Evolutionary conservation across 176 grass and related monocot genomes (phyloP).

Genomic region (Thinopyrum elongatum): DNA sequence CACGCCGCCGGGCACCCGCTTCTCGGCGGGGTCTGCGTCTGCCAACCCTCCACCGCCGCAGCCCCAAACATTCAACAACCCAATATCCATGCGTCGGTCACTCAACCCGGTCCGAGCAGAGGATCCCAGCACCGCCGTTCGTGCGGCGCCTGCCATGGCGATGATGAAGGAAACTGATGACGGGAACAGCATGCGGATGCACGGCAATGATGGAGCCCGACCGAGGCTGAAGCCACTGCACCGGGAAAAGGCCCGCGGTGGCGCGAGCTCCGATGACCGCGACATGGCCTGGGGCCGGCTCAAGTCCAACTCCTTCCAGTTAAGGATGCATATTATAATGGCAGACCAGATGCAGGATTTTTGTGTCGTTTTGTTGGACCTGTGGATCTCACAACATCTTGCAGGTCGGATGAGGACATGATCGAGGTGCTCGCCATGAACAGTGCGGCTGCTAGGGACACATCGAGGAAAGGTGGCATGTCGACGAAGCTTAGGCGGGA

Average conservation of each 20-base stretch:
- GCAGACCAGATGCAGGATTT: background rate
- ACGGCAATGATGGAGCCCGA: constrained; percentile 20
- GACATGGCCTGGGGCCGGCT: constrained; percentile 83
- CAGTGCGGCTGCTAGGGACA: constrained; percentile 14
- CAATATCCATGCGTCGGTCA: constrained; percentile 23
- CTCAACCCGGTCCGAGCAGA: constrained; percentile 17
- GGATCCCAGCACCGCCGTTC: background rate
- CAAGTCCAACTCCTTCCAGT: constrained; percentile 95
- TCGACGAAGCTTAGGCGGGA: constrained; percentile 50
- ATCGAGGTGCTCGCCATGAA: constrained; percentile 87
- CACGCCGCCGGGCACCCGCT: constrained; percentile 68
- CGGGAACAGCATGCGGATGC: constrained; percentile 7
- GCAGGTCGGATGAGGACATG: constrained; percentile 93
- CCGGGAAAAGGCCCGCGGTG: constrained; percentile 78
- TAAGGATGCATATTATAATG: constrained; percentile 24
- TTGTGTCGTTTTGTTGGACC: background rate
- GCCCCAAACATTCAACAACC: constrained; percentile 20
- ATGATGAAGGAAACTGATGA: constrained; percentile 13
- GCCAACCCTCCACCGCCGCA: constrained; percentile 42
- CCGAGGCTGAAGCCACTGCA: constrained; percentile 87
- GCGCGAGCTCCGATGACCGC: constrained; percentile 55
- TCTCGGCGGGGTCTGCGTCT: constrained; percentile 53
- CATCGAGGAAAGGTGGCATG: constrained; percentile 36
- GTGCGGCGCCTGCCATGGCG: background rate
- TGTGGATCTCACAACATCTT: background rate